Percentiles rank a stretch among this genome's conserved stretches.
Evolutionary conservation across 225 moss, liverwort and hornwort species (phyloP).

Genomic region (Thuidium tamariscinum): DNA sequence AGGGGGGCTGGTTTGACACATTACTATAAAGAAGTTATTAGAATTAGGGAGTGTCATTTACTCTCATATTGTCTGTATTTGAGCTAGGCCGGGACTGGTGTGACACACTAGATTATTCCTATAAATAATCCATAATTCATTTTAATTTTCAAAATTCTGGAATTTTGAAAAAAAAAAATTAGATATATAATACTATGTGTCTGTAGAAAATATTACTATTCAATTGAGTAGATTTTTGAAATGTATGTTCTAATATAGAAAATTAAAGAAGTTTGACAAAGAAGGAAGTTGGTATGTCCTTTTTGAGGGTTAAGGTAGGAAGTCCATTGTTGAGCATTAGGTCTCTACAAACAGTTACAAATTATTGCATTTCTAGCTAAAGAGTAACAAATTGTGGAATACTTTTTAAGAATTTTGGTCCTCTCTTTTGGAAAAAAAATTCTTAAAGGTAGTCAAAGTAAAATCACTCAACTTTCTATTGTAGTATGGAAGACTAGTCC

Average conservation of each 20-base stretch:
- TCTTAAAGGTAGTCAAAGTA: rapidly evolving
- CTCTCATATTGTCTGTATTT: too few species aligned
- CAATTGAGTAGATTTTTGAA: rapidly evolving
- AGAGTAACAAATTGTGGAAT: rapidly evolving
- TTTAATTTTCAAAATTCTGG: not conserved
- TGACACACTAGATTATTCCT: too few species aligned
- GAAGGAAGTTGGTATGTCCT: rapidly evolving
- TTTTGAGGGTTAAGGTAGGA: not conserved
- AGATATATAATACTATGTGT: not conserved
- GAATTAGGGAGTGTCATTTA: too few species aligned
- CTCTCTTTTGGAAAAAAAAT: not conserved
- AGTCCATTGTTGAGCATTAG: not conserved
- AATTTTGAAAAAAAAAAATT: rapidly evolving
- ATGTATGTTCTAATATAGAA: not conserved
- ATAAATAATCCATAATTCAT: rapidly evolving
- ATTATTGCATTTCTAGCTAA: not conserved
- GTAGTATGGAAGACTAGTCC: too few species aligned
- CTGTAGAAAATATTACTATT: too few species aligned
- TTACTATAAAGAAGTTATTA: too few species aligned
- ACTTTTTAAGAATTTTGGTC: not conserved
- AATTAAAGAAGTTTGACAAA: not conserved
- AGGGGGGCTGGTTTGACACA: too few species aligned
- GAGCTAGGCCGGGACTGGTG: too few species aligned
- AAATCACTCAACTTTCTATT: not conserved
- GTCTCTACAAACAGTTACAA: not conserved